Evolutionary conservation across 139 green algal species (phyloP), one percentile per base, ranked within the genome.

Genomic region (Chlamydomonas sphaeroides): DNA sequence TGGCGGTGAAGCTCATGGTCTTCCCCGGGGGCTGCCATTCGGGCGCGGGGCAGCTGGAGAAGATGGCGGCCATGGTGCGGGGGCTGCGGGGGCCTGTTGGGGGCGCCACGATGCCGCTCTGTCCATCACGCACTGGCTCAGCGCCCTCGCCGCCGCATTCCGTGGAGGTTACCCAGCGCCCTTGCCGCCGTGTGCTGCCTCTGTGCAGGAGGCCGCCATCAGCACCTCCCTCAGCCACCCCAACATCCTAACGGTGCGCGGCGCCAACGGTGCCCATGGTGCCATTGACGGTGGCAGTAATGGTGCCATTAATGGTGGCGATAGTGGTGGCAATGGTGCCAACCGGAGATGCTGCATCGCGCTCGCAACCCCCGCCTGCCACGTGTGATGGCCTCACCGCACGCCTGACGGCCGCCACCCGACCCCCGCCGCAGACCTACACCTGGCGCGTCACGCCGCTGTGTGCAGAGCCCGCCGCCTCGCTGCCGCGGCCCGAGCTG

Each of bases 11-110:
- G 70, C 80, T 80, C 33, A 85, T 87, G 80, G 63, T 83, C 32
- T 85, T 90, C 53, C 81, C 81, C 30, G n/a, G 18, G 69, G 49
- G 69, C 56, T 21, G 18, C n/a, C n/a, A n/a, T n/a, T n/a, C n/a
- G 23, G 69, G 68, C 1, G 30, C 14, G 45, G 49, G 68, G 45
- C 84, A 85, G 76, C 81, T 76, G 28, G 75, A 85, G 69, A 79
- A 74, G 63, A 90, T 90, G 86, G 86, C 86, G 21, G 68, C 85
- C 38, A 90, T 90, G 86, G 86, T 75, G 68, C 28, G 68, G 25
- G 56, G 56, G n/a, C n/a, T n/a, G n/a, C n/a, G n/a, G n/a, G n/a
- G n/a, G n/a, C n/a, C n/a, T n/a, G n/a, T n/a, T n/a, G n/a, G n/a
- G n/a, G n/a, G n/a, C n/a, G n/a, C n/a, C n/a, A n/a, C n/a, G n/a